A percentile compares a stretch with the other conserved stretches of the same genome.
Conservation (phyloP, 1,139 yeast species). For the Taiozyma sp. region DNA sequence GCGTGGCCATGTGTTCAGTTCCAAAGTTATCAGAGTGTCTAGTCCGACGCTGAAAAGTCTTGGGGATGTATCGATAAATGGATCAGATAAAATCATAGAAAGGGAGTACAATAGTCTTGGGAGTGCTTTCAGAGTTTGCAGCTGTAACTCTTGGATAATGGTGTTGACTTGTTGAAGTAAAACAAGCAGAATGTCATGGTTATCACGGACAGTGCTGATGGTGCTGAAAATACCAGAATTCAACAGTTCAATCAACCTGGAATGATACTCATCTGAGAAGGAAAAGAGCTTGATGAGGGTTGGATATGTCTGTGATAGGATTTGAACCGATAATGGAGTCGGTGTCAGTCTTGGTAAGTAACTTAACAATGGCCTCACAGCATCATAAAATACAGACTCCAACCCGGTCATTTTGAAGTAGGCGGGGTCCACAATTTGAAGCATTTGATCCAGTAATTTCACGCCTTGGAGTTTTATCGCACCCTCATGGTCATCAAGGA, state of each 20-base stretch:
- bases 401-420: conserved; percentile 37
- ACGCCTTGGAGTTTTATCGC: conserved; percentile 40
- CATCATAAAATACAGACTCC: conserved; percentile 35
- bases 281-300: conserved; percentile 17
- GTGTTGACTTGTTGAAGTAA: conserved; percentile 8
- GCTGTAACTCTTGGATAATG: conserved; percentile 9
- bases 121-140: conserved; percentile 12
- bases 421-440: conserved; percentile 21
- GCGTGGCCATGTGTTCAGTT: conserved; percentile 29
- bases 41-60: conserved; percentile 15
- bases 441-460: conserved; percentile 27
- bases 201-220: conserved; percentile 15
- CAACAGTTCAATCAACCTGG: conserved; percentile 10
- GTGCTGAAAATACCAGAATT: conserved; percentile 17
- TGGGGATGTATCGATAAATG: conserved; percentile 16
- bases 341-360: conserved; percentile 45
- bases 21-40: conserved; percentile 18
- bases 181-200: conserved; percentile 9
- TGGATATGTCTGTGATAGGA: conserved; percentile 19
- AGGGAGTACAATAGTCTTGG: conserved; percentile 22
- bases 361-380: conserved; percentile 34
- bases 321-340: conserved; percentile 17
- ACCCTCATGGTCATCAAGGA: conserved; percentile 47
- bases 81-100: conserved; percentile 18
- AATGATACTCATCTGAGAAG: not conserved